Evolutionary conservation across 176 grass and related monocot genomes (phyloP).

Genomic region (Zea luxurians): DNA sequence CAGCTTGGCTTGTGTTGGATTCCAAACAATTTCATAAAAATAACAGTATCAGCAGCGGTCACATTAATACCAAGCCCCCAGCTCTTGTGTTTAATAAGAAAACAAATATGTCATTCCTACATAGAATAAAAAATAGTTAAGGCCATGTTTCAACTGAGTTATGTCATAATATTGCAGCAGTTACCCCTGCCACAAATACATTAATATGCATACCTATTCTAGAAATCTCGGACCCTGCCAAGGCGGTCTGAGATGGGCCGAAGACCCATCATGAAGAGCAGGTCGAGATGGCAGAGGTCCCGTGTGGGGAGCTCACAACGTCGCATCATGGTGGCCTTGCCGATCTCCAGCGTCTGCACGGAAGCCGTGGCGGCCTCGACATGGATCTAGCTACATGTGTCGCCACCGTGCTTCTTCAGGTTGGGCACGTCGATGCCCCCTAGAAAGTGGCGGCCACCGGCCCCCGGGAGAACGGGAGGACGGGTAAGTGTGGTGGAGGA

Average conservation of each 20-base stretch:
- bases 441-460: conserved; percentile 45
- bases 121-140: conserved; percentile 26
- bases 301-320: conserved; percentile 88
- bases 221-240: conserved; percentile 96
- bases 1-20: conserved; percentile 96
- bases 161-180: conserved; percentile 2
- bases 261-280: conserved; percentile 93
- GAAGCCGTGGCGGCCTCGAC: conserved; percentile 62
- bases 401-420: conserved; percentile 72
- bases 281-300: conserved; percentile 94
- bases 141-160: conserved; percentile 39
- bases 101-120: conserved; percentile 74
- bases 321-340: conserved; percentile 90
- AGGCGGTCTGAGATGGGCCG: conserved; percentile 78
- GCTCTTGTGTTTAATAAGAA: too few relatives aligned
- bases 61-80: too few relatives aligned
- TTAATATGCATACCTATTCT: conserved; percentile 59
- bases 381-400: conserved; percentile 81
- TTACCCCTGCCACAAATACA: background rate
- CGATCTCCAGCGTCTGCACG: conserved; percentile 64
- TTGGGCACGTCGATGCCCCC: conserved; percentile 56
- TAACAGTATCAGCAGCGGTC: too few relatives aligned
- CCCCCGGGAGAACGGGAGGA: conserved; percentile 35
- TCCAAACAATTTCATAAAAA: conserved; percentile 55
- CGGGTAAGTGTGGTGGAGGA: conserved; percentile 31